Conservation (phyloP, 352 stramenopile species). For the Phytophthora ramorum region DNA sequence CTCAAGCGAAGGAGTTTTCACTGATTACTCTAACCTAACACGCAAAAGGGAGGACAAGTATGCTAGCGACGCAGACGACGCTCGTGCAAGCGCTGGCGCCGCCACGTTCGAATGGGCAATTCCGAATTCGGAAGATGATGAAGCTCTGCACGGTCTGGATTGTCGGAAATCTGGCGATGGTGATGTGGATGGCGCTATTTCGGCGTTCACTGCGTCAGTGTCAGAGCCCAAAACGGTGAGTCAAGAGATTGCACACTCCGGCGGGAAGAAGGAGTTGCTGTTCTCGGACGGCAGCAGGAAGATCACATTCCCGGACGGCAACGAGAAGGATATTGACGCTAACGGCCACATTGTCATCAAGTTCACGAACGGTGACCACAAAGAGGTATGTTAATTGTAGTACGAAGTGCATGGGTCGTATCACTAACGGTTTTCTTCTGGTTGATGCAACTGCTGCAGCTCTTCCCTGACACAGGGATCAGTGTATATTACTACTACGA, state of each 20-base stretch:
- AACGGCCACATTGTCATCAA: slow-evolving; percentile 90
- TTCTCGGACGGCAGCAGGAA: slow-evolving; percentile 72
- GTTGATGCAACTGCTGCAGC: slow-evolving; percentile 33
- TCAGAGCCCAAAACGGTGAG: slow-evolving; percentile 30
- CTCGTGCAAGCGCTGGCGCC: background rate
- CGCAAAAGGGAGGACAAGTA: background rate
- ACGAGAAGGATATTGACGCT: slow-evolving; percentile 91
- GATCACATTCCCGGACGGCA: slow-evolving; percentile 93
- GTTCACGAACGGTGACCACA: slow-evolving; percentile 97
- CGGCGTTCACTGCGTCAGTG: slow-evolving; percentile 14
- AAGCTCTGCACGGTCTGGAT: slow-evolving; percentile 2
- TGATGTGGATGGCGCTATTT: slow-evolving; percentile 5
- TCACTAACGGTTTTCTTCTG: slow-evolving; percentile 7
- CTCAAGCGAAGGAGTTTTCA: slow-evolving; percentile 13
- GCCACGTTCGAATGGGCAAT: slow-evolving; percentile 28
- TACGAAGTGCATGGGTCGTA: background rate
- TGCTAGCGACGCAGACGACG: background rate
- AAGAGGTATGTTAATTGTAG: slow-evolving; percentile 69
- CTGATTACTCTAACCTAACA: background rate
- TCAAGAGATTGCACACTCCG: slow-evolving; percentile 58
- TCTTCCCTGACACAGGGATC: slow-evolving; percentile 83
- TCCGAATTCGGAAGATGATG: slow-evolving; percentile 17
- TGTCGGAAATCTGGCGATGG: slow-evolving; percentile 8
- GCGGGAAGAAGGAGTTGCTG: slow-evolving; percentile 66
- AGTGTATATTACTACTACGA: slow-evolving; percentile 95